Evolutionary conservation across 805 yeast species (phyloP), one percentile per base, ranked within the genome.

Genomic region (Saccharomycopsis sp.): DNA sequence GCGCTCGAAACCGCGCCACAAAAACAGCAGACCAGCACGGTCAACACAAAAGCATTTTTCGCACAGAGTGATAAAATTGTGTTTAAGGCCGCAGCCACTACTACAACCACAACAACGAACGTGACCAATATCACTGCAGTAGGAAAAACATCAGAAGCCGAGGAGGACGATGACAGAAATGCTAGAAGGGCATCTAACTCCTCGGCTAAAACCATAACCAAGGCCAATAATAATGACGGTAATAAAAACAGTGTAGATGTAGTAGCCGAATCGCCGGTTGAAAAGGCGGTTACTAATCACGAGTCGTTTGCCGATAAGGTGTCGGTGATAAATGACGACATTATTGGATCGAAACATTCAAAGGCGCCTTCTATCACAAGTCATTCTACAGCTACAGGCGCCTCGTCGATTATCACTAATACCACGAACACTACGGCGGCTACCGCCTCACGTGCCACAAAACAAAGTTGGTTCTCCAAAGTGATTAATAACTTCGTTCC

Each of bases 401-500:
- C 52, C 8, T 55, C 60, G 2, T 53, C 56, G 15, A 60, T 56
- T 14, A 51, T 47, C 9, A 58, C 61, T 3, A 60, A 60, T 34
- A 44, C 19, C 19, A 44, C 49, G 7, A 44, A 44, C 22, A 44
- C 49, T 17, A 44, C 49, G 7, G 22, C 19, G 15, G 29, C 20
- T 41, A 22, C 19, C 15, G 12, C 12, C 17, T 34, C 56, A 1
- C 5, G 19, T 35, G 44, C 34, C 34, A 49, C 56, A 5, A 70
- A 69, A 49, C 67, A 68, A 52, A 70, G 69, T 56, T 70, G 73
- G 73, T 75, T 76, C 60, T 74, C 80, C 2, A 71, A 71, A 56
- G 68, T 75, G 47, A 72, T 77, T 3, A 54, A 64, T 14, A 66
- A 68, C 35, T 58, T 69, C 56, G 63, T 66, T 29, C 63, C 66